Conservation (phyloP, 441 rosid species). For the Erodium trifolium region DNA sequence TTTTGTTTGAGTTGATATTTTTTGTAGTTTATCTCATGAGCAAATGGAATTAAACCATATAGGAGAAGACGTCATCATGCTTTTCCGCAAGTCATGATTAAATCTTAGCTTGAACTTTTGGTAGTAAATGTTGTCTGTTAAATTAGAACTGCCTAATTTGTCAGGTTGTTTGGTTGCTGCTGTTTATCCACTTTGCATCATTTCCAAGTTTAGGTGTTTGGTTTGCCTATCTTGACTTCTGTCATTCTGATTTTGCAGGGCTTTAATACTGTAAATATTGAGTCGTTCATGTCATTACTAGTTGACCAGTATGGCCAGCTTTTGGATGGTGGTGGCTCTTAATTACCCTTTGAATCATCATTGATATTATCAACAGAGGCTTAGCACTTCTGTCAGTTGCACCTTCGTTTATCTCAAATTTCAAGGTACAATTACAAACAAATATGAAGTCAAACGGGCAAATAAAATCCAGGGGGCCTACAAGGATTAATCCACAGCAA, state of each 20-base stretch:
- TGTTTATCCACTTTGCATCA: background rate
- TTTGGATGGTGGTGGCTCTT: background rate
- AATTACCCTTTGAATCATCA: background rate
- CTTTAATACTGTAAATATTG: background rate
- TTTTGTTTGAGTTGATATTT: background rate
- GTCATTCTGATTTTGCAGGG: background rate
- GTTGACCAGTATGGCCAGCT: no score
- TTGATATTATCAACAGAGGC: background rate
- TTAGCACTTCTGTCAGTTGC: background rate
- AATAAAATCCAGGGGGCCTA: conserved; percentile 34
- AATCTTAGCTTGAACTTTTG: background rate
- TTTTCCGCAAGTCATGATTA: background rate
- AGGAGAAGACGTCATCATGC: background rate
- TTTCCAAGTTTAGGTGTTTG: background rate
- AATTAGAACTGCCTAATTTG: background rate
- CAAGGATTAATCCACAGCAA: conserved; percentile 40
- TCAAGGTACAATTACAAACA: background rate
- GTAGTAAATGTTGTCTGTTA: background rate
- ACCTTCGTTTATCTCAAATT: background rate
- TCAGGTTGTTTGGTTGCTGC: background rate
- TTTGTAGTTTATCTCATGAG: background rate
- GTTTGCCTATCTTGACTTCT: conserved; percentile 6
- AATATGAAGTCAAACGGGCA: conserved; percentile 39
- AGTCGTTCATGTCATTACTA: background rate
- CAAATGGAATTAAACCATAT: background rate